phyloP scores from a whole-genome alignment of 2,329 filamentous ascomycete genomes.

The Periconia digitata region DNA sequence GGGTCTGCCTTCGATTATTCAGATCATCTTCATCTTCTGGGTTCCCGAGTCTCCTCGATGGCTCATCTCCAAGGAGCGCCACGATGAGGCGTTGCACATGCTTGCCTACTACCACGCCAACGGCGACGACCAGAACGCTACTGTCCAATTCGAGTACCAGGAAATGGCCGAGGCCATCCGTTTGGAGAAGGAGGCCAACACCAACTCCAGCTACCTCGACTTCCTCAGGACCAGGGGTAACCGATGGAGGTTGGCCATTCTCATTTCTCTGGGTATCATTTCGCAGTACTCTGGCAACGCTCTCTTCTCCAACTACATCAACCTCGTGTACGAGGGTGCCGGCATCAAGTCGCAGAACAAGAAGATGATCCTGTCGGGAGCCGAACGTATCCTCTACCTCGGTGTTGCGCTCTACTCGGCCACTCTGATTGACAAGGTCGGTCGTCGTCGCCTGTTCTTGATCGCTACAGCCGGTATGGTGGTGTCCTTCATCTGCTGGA shows the following conservation, averaged over 20 bases:
- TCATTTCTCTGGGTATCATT: slow-evolving; percentile 66
- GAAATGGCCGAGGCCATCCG: slow-evolving; percentile 67
- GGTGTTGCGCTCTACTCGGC: slow-evolving; percentile 59
- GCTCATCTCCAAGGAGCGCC: slow-evolving; percentile 64
- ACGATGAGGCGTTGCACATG: slow-evolving; percentile 50
- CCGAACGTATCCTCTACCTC: slow-evolving; percentile 62
- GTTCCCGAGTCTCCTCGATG: slow-evolving; percentile 68
- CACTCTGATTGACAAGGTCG: slow-evolving; percentile 56
- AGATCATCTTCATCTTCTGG: slow-evolving; percentile 63
- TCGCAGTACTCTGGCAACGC: slow-evolving; percentile 70
- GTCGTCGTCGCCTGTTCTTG: slow-evolving; percentile 60
- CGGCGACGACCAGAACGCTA: slow-evolving; percentile 59
- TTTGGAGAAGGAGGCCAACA: slow-evolving; percentile 55
- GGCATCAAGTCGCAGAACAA: slow-evolving; percentile 55
- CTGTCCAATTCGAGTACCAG: slow-evolving; percentile 66
- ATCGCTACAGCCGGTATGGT: slow-evolving; percentile 41
- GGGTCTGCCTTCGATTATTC: slow-evolving; percentile 53
- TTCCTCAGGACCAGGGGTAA: slow-evolving; percentile 66
- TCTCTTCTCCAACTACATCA: slow-evolving; percentile 67
- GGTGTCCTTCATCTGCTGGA: slow-evolving; percentile 41
- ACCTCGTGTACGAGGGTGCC: slow-evolving; percentile 61
- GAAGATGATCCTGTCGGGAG: slow-evolving; percentile 49
- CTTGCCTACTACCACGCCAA: slow-evolving; percentile 2
- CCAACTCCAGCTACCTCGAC: slow-evolving; percentile 59
- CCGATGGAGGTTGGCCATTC: slow-evolving; percentile 63